Conservation (phyloP, 495 filamentous ascomycete genomes). For the Penicillium coffeae region DNA sequence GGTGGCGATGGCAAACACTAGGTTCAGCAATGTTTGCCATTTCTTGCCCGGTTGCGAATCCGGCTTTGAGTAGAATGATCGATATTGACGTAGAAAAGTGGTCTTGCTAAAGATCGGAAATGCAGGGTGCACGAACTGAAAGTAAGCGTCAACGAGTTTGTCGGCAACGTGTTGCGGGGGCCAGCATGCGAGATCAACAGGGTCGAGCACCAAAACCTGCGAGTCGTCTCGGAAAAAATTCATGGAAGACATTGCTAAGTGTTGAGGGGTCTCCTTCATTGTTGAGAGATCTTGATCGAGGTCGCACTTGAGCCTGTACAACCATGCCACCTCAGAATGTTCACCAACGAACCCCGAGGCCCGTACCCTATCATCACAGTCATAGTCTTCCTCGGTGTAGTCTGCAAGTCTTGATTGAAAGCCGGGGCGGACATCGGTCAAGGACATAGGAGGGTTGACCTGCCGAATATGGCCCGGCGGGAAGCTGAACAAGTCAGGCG, state of each 20-base stretch:
- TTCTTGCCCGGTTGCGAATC: slow-evolving; percentile 36
- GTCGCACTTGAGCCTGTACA: slow-evolving; percentile 43
- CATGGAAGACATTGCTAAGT: slow-evolving; percentile 33
- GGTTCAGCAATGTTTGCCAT: slow-evolving; percentile 60
- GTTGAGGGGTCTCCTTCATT: slow-evolving; percentile 16
- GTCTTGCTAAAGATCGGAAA: slow-evolving; percentile 57
- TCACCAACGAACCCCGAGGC: slow-evolving; percentile 59
- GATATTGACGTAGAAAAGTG: slow-evolving; percentile 40
- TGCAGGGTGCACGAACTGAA: slow-evolving; percentile 51
- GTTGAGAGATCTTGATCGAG: slow-evolving; percentile 22
- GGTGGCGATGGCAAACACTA: slow-evolving; percentile 61
- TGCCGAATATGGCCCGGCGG: too few species aligned
- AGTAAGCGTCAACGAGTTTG: slow-evolving; percentile 50
- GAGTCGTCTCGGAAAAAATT: slow-evolving; percentile 58
- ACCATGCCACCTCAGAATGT: slow-evolving; percentile 59
- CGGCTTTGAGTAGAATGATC: slow-evolving; percentile 31
- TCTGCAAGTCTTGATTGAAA: too few species aligned
- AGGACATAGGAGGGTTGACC: too few species aligned
- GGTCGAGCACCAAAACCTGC: slow-evolving; percentile 31
- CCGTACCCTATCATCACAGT: slow-evolving; percentile 45
- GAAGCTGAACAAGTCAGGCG: too few species aligned
- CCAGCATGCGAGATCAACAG: slow-evolving; percentile 44
- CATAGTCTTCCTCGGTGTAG: slow-evolving; percentile 55
- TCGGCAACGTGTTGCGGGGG: slow-evolving; percentile 50
- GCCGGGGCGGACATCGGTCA: too few species aligned